Evolutionary conservation across 2,329 filamentous ascomycete genomes (phyloP).

Genomic region (Xylaria sp.): DNA sequence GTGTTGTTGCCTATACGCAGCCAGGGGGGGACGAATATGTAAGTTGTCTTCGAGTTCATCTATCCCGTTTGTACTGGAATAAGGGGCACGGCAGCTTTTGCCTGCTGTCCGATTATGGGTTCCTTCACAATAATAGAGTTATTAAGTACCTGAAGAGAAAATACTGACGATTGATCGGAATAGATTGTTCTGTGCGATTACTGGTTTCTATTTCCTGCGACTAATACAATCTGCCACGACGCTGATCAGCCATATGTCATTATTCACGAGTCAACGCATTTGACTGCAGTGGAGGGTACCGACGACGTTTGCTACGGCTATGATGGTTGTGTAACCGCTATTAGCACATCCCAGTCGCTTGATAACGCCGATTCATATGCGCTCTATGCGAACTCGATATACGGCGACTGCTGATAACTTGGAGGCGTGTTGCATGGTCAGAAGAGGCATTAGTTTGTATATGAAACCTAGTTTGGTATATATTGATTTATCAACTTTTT

Average conservation of each 20-base stretch:
- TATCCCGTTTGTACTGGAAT: not conserved
- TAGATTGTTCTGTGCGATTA: conserved; percentile 24
- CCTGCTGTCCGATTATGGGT: not conserved
- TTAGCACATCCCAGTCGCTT: conserved; percentile 15
- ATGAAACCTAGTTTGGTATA: not conserved
- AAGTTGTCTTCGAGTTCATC: not conserved
- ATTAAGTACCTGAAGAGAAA: not conserved
- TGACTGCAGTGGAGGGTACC: conserved; percentile 19
- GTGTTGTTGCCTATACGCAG: conserved; percentile 23
- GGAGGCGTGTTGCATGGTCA: not conserved
- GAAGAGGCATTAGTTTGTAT: not conserved
- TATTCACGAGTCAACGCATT: conserved; percentile 27
- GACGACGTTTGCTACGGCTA: conserved; percentile 30
- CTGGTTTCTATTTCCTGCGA: conserved; percentile 28
- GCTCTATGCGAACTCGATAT: conserved; percentile 27
- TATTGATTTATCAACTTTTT: conserved; percentile 1
- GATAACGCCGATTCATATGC: conserved; percentile 26
- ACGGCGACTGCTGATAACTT: conserved; percentile 11
- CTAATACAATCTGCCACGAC: conserved; percentile 14
- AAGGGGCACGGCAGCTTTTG: not conserved
- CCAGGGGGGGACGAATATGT: conserved; percentile 22
- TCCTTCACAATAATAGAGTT: no score
- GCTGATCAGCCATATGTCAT: conserved; percentile 29
- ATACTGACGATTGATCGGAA: not conserved
- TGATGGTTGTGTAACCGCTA: conserved; percentile 22